Percentiles rank a stretch among this genome's conserved stretches.
Evolutionary conservation across 2,329 filamentous ascomycete species (phyloP).

Genomic region (Colletotrichum tofieldiae): DNA sequence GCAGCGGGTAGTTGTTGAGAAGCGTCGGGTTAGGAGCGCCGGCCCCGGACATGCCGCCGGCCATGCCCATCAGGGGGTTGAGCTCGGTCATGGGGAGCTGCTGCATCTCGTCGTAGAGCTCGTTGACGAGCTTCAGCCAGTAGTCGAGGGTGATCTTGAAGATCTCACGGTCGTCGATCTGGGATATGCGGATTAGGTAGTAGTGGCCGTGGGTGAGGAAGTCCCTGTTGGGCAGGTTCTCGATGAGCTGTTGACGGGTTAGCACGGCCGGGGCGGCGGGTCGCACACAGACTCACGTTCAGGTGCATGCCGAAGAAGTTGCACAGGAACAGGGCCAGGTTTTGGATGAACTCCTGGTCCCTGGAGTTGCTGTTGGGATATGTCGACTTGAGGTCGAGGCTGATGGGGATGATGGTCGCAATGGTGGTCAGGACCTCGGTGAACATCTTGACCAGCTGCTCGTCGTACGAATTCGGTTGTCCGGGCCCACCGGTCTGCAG

Average conservation of each 20-base stretch:
- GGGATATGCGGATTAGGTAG: conserved; percentile 97
- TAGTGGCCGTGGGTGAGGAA: conserved; percentile 97
- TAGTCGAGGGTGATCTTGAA: conserved; percentile 99
- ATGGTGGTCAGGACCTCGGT: conserved; percentile 96
- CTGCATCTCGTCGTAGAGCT: conserved; percentile 99
- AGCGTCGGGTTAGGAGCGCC: conserved; percentile 88
- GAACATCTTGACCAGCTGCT: conserved; percentile 98
- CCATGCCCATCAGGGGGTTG: conserved; percentile 89
- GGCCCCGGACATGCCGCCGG: conserved; percentile 79
- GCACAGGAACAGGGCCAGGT: conserved; percentile 93
- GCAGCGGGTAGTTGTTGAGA: conserved; percentile 91
- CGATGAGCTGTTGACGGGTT: conserved; percentile 77
- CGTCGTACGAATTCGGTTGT: conserved; percentile 84
- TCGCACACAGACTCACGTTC: conserved; percentile 67
- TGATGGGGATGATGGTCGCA: conserved; percentile 91
- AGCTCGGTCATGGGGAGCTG: conserved; percentile 92
- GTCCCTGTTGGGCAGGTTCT: conserved; percentile 95
- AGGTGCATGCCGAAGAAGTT: conserved; percentile 98
- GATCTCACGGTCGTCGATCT: conserved; percentile 98
- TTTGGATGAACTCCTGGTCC: conserved; percentile 98
- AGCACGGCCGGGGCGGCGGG: conserved; percentile 43
- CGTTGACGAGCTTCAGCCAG: conserved; percentile 98
- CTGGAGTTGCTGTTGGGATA: conserved; percentile 92
- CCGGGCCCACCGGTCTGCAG: conserved; percentile 84
- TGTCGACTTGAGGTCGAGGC: conserved; percentile 90